Conservation (phyloP, 225 moss, liverwort and hornwort genomes). For the Bryoerythrophyllum caledonicum region DNA sequence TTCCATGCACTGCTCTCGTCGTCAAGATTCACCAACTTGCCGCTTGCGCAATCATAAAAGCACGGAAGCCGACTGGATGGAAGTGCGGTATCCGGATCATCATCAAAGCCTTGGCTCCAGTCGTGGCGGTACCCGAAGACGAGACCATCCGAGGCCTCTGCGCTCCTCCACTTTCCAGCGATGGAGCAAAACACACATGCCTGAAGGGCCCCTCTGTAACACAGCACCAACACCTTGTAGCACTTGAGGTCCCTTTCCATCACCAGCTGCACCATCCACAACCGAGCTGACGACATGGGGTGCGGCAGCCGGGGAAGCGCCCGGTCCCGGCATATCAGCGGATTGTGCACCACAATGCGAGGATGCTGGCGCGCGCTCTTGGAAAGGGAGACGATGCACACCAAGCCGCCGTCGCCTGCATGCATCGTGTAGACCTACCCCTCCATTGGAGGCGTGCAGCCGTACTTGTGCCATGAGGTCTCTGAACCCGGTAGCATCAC, state of each 20-base stretch:
- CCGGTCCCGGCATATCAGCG: background rate
- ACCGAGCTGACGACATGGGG: background rate
- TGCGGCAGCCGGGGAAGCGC: background rate
- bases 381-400: background rate
- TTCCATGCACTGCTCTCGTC: background rate
- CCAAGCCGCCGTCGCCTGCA: background rate
- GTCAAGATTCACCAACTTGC: background rate
- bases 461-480: background rate
- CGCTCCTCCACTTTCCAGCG: background rate
- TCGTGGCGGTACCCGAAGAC: background rate
- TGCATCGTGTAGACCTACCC: background rate
- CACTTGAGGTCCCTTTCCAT: background rate
- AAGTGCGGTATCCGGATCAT: background rate
- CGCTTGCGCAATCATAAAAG: background rate
- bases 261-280: background rate
- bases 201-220: background rate
- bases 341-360: background rate
- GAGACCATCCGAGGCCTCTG: background rate
- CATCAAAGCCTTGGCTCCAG: background rate
- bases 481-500: background rate
- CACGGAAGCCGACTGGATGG: background rate
- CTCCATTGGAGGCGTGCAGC: background rate
- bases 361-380: too few species aligned
- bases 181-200: background rate
- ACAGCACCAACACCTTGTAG: background rate